Conservation (phyloP, 192 early-diverging fungal genomes). For the Linnemannia exigua region DNA sequence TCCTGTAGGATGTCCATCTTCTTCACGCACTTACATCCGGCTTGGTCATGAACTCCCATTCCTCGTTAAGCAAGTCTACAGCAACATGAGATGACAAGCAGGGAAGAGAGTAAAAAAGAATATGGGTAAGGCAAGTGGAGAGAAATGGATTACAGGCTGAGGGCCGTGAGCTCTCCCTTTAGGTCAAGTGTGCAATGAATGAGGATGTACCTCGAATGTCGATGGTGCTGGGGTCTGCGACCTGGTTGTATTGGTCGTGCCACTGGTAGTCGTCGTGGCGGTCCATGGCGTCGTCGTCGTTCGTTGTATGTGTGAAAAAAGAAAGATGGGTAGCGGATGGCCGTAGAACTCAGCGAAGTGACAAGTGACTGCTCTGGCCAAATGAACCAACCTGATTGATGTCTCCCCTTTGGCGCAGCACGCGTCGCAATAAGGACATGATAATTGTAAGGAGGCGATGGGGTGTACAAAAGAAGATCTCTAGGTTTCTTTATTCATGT, state of each 20-base stretch:
- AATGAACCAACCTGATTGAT: neutral
- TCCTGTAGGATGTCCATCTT: neutral
- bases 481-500: constrained; percentile 13
- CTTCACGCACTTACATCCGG: constrained; percentile 59
- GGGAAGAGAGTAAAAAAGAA: neutral
- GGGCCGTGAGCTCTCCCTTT: neutral
- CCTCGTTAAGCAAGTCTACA: constrained; percentile 55
- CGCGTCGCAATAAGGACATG: neutral
- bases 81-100: neutral
- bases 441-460: neutral
- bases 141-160: neutral
- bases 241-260: constrained; percentile 39
- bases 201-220: constrained; percentile 40
- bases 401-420: neutral
- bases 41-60: constrained; percentile 70
- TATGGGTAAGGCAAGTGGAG: neutral
- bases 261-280: constrained; percentile 42
- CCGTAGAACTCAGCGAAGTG: neutral
- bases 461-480: constrained; percentile 4
- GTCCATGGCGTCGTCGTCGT: constrained; percentile 17
- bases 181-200: neutral
- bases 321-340: neutral
- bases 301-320: neutral
- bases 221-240: constrained; percentile 27
- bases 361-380: neutral